These are phyloP conservation scores for Mayamaea pseudoterrestris DNA, from an alignment of 108 stramenopile species.

Conservation along the genomic window DNA sequence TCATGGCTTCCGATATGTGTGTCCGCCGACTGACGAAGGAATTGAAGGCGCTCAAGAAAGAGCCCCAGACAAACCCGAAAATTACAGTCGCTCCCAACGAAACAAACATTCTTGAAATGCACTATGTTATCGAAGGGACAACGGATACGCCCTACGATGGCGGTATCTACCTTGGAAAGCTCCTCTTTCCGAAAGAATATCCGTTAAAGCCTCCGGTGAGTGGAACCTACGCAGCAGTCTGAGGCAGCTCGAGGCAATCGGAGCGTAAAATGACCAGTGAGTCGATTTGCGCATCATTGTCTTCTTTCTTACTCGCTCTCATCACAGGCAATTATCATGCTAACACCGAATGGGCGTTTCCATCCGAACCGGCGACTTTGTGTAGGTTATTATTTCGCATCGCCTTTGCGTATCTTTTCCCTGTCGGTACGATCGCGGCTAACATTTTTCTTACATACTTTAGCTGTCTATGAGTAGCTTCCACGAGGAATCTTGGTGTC, in stretches of 20 bases:
- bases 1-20: conserved; percentile 70
- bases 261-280: too few relatives aligned
- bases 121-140: conserved; percentile 90
- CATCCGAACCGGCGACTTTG: conserved; percentile 75
- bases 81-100: conserved; percentile 63
- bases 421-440: too few relatives aligned
- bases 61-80: conserved; percentile 61
- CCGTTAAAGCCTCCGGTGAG: conserved; percentile 95
- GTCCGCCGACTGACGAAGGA: conserved; percentile 71
- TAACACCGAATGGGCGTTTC: conserved; percentile 88
- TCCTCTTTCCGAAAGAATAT: conserved; percentile 80
- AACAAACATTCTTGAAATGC: conserved; percentile 84
- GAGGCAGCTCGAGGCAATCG: too few relatives aligned
- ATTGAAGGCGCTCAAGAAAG: conserved; percentile 54
- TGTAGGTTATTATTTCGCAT: too few relatives aligned
- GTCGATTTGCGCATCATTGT: too few relatives aligned
- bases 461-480: conserved; percentile 90
- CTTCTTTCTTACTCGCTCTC: too few relatives aligned
- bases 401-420: too few relatives aligned
- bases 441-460: too few relatives aligned
- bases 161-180: conserved; percentile 68
- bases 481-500: conserved; percentile 86
- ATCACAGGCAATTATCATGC: conserved; percentile 89
- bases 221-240: too few relatives aligned
- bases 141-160: conserved; percentile 67